phyloP scores from a whole-genome alignment of 2,329 filamentous ascomycete species.

The Diaporthe sp. region DNA sequence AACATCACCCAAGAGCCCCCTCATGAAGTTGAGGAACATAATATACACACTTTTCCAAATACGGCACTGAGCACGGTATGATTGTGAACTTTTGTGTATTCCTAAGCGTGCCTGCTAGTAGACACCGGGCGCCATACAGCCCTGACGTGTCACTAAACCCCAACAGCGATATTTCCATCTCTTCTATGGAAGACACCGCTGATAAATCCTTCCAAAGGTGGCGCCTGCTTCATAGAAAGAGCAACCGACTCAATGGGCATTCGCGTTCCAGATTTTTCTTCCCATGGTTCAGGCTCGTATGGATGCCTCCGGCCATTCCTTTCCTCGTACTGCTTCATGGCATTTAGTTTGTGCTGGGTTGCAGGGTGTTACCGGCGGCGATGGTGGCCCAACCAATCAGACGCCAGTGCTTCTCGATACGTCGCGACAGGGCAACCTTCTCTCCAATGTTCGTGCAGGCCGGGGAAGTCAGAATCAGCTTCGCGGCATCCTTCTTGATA shows the following conservation, averaged over 20 bases:
- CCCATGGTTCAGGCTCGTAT: neutral
- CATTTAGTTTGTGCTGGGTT: conserved; percentile 44
- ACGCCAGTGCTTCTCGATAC: conserved; percentile 99
- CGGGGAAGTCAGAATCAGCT: conserved; percentile 90
- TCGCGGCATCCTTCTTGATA: conserved; percentile 97
- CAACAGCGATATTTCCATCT: neutral
- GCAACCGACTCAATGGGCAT: neutral
- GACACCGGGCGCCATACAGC: neutral
- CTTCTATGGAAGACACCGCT: neutral
- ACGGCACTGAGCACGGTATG: neutral
- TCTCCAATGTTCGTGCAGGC: conserved; percentile 98
- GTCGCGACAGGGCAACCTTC: conserved; percentile 95
- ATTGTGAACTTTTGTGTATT: conserved; percentile 36
- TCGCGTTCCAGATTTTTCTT: too few species aligned
- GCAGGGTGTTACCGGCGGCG: conserved; percentile 59
- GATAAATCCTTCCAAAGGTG: neutral
- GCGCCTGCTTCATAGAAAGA: neutral
- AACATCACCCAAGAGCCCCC: neutral
- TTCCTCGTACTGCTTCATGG: neutral
- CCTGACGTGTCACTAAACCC: conserved; percentile 9
- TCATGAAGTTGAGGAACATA: conserved; percentile 1
- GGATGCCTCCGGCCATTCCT: neutral
- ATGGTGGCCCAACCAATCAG: conserved; percentile 92
- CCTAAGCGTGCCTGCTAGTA: conserved; percentile 26
- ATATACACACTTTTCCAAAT: neutral